Evolutionary conservation across 257 asterid species (phyloP).

Genomic region (Plantago elongata): DNA sequence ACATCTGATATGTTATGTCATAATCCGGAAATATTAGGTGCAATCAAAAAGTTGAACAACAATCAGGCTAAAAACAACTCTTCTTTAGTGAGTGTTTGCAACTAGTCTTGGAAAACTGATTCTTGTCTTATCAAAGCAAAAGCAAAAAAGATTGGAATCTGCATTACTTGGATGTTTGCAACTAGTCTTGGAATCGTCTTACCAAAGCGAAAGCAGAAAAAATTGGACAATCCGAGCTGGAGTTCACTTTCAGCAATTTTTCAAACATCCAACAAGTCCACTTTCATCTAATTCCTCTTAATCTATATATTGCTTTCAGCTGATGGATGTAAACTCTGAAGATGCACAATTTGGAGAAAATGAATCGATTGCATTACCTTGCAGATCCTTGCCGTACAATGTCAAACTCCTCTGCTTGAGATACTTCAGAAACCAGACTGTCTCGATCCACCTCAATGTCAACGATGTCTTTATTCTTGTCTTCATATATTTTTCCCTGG

Average conservation of each 20-base stretch:
- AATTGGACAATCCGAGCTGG: not conserved
- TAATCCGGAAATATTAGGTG: not conserved
- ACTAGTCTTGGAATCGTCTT: too few species aligned
- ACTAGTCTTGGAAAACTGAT: not conserved
- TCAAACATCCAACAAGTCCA: not conserved
- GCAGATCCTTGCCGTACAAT: not conserved
- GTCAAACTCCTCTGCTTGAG: conserved; percentile 4
- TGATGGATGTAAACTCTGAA: too few species aligned
- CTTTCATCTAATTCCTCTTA: too few species aligned
- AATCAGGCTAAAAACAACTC: not conserved
- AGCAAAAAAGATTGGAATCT: too few species aligned
- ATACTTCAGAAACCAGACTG: conserved; percentile 10
- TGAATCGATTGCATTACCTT: not conserved
- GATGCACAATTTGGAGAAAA: not conserved
- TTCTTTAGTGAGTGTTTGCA: not conserved
- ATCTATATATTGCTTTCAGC: too few species aligned
- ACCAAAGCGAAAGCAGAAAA: too few species aligned
- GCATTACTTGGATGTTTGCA: too few species aligned
- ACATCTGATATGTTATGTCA: conserved; percentile 8
- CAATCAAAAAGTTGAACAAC: conserved; percentile 12
- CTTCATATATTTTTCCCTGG: conserved; percentile 22
- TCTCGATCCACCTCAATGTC: conserved; percentile 24
- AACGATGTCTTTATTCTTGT: conserved; percentile 10
- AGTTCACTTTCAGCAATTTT: not conserved
- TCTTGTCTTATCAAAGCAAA: too few species aligned